Percentiles rank a stretch among this genome's conserved stretches.
Evolutionary conservation across 495 filamentous ascomycete species (phyloP).

Genomic region (Neurospora tetrasperma): DNA sequence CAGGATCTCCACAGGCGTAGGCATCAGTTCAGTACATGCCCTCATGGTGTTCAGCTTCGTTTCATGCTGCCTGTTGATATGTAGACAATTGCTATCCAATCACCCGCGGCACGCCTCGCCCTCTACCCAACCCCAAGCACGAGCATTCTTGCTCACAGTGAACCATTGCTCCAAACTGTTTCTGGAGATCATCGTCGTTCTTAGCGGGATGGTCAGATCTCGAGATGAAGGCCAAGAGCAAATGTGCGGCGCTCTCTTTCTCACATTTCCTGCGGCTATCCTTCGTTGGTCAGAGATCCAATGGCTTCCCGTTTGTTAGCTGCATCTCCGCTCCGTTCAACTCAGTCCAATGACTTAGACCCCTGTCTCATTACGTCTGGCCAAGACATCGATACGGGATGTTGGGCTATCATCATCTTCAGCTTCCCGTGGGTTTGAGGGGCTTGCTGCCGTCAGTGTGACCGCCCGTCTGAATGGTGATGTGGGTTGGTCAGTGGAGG

Average conservation of each 20-base stretch:
- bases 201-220: not conserved
- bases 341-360: not conserved
- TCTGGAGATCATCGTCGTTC: not conserved
- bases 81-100: not conserved
- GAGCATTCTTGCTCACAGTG: not conserved
- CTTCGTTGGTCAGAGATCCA: not conserved
- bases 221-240: not conserved
- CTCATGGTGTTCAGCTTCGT: not conserved
- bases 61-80: not conserved
- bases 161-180: not conserved
- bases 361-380: conserved; percentile 11
- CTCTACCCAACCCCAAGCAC: not conserved
- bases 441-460: not conserved
- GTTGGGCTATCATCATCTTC: not conserved
- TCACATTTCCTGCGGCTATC: not conserved
- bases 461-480: not conserved
- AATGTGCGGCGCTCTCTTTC: not conserved
- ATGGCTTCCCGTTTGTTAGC: not conserved
- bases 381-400: conserved; percentile 4
- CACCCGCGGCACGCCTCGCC: not conserved
- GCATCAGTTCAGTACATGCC: not conserved
- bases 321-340: not conserved
- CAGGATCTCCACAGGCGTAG: not conserved
- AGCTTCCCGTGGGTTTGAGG: not conserved
- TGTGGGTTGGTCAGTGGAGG: not conserved